Conservation (phyloP, 2,329 filamentous ascomycete species). For the Hypoxylon sp. region DNA sequence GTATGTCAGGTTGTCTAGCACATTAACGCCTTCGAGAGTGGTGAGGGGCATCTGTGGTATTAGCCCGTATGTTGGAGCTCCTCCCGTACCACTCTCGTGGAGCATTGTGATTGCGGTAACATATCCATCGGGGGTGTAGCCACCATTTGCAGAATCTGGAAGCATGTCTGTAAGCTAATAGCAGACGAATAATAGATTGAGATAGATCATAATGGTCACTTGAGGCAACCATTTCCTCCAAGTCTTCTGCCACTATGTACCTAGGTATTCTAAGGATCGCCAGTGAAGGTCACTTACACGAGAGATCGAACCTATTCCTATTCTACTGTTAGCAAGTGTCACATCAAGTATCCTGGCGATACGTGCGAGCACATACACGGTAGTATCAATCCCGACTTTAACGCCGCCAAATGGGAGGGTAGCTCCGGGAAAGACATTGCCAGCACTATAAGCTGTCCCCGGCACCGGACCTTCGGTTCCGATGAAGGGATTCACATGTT, state of each 20-base stretch:
- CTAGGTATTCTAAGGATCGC: not conserved
- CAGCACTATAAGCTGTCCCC: conserved; percentile 61
- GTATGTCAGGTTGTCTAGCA: conserved; percentile 65
- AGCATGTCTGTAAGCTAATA: not conserved
- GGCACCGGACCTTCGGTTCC: conserved; percentile 63
- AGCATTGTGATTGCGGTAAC: conserved; percentile 68
- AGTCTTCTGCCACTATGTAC: no score
- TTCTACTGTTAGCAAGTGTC: conserved; percentile 12
- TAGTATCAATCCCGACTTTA: conserved; percentile 62
- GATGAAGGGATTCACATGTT: conserved; percentile 66
- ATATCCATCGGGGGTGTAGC: conserved; percentile 59
- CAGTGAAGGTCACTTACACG: conserved; percentile 43
- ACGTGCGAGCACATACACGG: conserved; percentile 15
- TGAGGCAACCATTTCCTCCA: not conserved
- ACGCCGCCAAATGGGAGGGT: conserved; percentile 62
- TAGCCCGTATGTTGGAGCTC: conserved; percentile 71
- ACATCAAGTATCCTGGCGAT: not conserved
- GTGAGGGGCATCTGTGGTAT: conserved; percentile 65
- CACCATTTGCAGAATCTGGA: conserved; percentile 54
- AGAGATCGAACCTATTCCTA: conserved; percentile 39
- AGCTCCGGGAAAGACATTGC: conserved; percentile 62
- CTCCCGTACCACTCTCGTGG: conserved; percentile 71
- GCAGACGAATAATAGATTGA: not conserved
- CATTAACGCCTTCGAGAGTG: conserved; percentile 58
- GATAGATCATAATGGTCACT: not conserved